Evolutionary conservation across 2,329 filamentous ascomycete genomes (phyloP).

Genomic region (Blastomyces silverae): DNA sequence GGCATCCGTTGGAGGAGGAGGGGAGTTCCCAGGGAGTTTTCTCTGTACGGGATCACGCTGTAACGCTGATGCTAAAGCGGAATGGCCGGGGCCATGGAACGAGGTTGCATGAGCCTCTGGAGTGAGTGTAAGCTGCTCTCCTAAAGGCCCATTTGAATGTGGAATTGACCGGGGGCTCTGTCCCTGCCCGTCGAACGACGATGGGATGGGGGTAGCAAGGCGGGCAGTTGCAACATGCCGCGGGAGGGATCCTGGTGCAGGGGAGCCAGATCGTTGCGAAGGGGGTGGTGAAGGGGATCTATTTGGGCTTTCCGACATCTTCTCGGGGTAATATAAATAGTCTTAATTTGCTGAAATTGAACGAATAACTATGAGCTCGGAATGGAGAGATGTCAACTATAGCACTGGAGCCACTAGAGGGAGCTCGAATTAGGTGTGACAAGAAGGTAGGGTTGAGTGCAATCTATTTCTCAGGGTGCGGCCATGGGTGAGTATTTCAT

Average conservation of each 20-base stretch:
- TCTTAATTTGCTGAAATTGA: neutral
- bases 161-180: conserved; percentile 45
- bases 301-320: conserved; percentile 36
- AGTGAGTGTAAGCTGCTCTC: conserved; percentile 56
- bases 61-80: conserved; percentile 81
- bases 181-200: conserved; percentile 37
- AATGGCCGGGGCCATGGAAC: conserved; percentile 70
- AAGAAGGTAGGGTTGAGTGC: neutral
- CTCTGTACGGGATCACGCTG: conserved; percentile 61
- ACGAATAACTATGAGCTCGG: conserved; percentile 11
- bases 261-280: conserved; percentile 29
- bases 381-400: neutral
- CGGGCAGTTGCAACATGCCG: conserved; percentile 50
- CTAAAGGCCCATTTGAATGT: conserved; percentile 38
- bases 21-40: conserved; percentile 39
- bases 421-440: neutral
- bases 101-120: conserved; percentile 54
- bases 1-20: conserved; percentile 30
- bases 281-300: conserved; percentile 26
- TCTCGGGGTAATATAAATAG: conserved; percentile 5
- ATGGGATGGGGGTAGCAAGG: conserved; percentile 52
- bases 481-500: neutral
- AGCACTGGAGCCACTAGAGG: neutral
- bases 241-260: conserved; percentile 39
- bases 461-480: neutral